Base-by-base conservation (phyloP, 2,329 filamentous ascomycete species). In the Colletotrichum higginsianum region DNA sequence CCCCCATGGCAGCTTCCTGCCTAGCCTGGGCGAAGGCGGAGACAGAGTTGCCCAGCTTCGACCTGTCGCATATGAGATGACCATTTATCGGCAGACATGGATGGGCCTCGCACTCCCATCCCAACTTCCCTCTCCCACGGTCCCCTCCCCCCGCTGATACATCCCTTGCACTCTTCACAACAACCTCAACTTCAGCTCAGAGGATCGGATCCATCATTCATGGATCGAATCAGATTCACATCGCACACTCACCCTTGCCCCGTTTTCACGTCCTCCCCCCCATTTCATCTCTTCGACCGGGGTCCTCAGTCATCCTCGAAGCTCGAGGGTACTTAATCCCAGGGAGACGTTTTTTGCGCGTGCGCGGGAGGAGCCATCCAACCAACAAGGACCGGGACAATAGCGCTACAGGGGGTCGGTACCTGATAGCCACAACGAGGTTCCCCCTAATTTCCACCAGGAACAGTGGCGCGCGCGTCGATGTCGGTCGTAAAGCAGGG, bases 361-460 rank as follows among this genome's bases (percentile, higher is more conserved):
- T 50, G 13, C 38, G 44, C 58, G 44, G 58, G 44, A 50, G 30
- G 44, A 50, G 30, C 58, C 35, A 50, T 40, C n/a, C 4, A 40
- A n/a, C 53, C 58, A 61, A 61, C 46, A 38, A 21, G 42, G 58
- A 9, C 18, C 44, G 44, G 56, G 40, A 56, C 50, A 61, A 64
- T 50, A 57, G 44, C 35, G 47, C 12, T 49, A 61, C 58, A 47
- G 58, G 47, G 58, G 26, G 35, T 38, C 35, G 35, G 30, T 23
- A 50, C 49, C 38, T n/a, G 18, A 52, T 55, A 47, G 60, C 56
- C 55, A 50, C 46, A 53, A 66, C 30, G 56, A 61, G 63, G 18
- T 69, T 66, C 30, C 21, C 58, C 44, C 53, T 61, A 73, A 73
- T 73, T 73, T 73, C 71, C 71, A 73, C 71, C 58, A 53, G 55